phyloP scores from a whole-genome alignment of 2,329 filamentous ascomycete species.

The Fusarium piperis region DNA sequence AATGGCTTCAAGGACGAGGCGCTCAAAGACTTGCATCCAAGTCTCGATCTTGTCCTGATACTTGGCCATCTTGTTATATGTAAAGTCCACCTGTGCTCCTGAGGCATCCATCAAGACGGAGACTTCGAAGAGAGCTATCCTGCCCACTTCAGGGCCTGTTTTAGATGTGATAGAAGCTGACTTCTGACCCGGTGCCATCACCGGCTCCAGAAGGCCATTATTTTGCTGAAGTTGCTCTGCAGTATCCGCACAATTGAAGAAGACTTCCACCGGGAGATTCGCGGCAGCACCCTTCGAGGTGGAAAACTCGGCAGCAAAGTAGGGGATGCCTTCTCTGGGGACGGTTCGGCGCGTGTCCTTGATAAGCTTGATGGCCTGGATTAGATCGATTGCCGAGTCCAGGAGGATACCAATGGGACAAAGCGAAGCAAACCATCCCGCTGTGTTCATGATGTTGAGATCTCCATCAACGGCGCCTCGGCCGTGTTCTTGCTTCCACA shows the following conservation, averaged over 20 bases:
- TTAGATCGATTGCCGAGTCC: constrained; percentile 57
- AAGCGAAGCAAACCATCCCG: constrained; percentile 69
- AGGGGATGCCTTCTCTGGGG: constrained; percentile 56
- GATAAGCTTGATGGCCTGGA: constrained; percentile 61
- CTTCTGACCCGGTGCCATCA: constrained; percentile 52
- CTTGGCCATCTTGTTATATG: constrained; percentile 54
- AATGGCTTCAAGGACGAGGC: constrained; percentile 56
- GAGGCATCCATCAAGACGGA: constrained; percentile 57
- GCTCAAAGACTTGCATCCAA: constrained; percentile 61
- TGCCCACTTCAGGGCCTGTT: constrained; percentile 56
- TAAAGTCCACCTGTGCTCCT: constrained; percentile 55
- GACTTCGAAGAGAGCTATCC: constrained; percentile 62
- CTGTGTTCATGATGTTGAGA: constrained; percentile 64
- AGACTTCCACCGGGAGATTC: constrained; percentile 64
- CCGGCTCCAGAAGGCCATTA: constrained; percentile 60
- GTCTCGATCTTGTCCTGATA: constrained; percentile 55
- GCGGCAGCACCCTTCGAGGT: constrained; percentile 44
- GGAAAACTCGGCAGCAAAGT: constrained; percentile 59
- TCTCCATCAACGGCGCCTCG: constrained; percentile 55
- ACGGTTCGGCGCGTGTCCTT: constrained; percentile 62
- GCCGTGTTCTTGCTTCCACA: constrained; percentile 66
- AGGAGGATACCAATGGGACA: constrained; percentile 60
- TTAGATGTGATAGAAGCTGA: constrained; percentile 53
- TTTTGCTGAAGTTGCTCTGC: constrained; percentile 58
- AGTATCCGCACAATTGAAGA: constrained; percentile 66